Percentiles rank a stretch among this genome's conserved stretches.
Conservation (phyloP, 495 filamentous ascomycete species). For the Hypoxylon cercidicola region DNA sequence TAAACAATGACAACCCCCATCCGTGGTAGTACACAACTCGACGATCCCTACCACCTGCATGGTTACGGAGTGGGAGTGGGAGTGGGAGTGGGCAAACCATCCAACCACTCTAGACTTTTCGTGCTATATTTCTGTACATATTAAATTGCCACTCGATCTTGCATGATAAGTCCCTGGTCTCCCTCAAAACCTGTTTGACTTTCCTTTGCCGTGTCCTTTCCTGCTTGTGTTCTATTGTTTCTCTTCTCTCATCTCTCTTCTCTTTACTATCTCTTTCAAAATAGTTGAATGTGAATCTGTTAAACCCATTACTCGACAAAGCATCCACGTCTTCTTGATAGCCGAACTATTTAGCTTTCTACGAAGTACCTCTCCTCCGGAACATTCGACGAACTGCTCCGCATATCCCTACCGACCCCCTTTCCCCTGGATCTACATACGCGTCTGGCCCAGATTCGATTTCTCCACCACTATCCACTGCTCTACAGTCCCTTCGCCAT, state of each 20-base stretch:
- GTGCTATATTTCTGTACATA: conserved; percentile 2
- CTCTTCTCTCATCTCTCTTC: conserved; percentile 7
- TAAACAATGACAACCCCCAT: no score
- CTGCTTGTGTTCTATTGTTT: conserved; percentile 1
- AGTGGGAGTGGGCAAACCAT: conserved; percentile 5
- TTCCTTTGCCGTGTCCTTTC: conserved; percentile 15
- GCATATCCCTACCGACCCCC: conserved; percentile 15
- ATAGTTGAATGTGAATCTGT: not conserved
- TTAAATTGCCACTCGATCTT: conserved; percentile 34
- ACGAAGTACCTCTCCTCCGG: conserved; percentile 17
- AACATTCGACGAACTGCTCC: conserved; percentile 17
- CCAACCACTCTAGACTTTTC: conserved; percentile 13
- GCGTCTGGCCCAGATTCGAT: conserved; percentile 35
- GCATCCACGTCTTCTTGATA: not conserved
- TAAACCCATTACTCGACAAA: not conserved
- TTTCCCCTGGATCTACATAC: conserved; percentile 40
- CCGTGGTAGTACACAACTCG: no score
- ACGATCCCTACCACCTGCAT: no score
- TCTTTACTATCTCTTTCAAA: conserved; percentile 19
- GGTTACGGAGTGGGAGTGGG: no score
- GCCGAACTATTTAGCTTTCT: not conserved
- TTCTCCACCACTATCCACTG: conserved; percentile 36
- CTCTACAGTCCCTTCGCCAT: conserved; percentile 20
- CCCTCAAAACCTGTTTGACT: conserved; percentile 36
- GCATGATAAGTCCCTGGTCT: conserved; percentile 39